Evolutionary conservation across 345 rosid species (phyloP), one percentile per base, ranked within the genome.

Genomic region (Citrus trifoliata): DNA sequence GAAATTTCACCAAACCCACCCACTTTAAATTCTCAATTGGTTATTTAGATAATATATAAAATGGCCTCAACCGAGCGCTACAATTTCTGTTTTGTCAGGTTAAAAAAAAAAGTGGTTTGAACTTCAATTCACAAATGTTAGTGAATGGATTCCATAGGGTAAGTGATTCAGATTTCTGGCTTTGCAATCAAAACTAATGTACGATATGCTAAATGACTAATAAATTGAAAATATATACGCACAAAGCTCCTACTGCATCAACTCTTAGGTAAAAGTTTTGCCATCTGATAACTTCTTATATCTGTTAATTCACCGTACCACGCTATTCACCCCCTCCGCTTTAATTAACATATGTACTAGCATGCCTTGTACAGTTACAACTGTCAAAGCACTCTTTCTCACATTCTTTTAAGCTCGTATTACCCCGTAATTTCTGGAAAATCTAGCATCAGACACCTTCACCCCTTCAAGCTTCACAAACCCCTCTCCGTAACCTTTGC

Each of bases 221-320:
- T 63, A 38, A 13, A 74, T 56, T 40, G 13, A 40, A 28, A 73
- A 83, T 65, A 24, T 51, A 60, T 33, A 32, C 9, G 10, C 86
- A 91, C 94, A 94, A 78, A 91, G 67, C 73, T 84, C 85, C 48
- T n/a, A 63, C 67, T 51, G 93, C 90, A 35, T 84, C 89, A 0
- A 85, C 90, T 1, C 90, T 85, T 6, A 88, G 64, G 51, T 83
- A 87, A 8, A 91, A 82, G 78, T 93, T 87, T 62, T 86, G 91
- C 92, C 95, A 0, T 75, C 76, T 40, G 83, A 37, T 74, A 89
- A 3, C 74, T 82, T 33, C 86, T 80, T 2, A 85, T 77, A 79
- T 90, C 95, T 25, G 81, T 42, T 75, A 91, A 76, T 59, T 81
- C 79, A 0, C 89, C 89, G 7, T 84, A 84, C 92, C 93, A 92